Evolutionary conservation across 2,329 filamentous ascomycete genomes (phyloP), one percentile per base, ranked within the genome.

Genomic region (Fusarium torreyae): DNA sequence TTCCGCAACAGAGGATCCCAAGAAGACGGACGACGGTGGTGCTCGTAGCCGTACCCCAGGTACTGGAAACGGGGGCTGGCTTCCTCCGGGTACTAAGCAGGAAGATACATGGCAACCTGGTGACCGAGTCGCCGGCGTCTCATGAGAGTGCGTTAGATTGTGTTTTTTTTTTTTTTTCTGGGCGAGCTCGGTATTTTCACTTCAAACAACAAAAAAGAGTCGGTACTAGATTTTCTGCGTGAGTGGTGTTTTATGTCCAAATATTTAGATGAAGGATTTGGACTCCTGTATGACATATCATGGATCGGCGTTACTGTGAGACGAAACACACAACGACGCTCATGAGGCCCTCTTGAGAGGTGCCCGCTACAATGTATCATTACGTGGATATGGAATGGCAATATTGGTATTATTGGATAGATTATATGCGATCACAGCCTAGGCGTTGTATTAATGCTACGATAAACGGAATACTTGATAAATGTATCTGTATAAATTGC

Each of bases 1-100:
- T 3, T 74, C 74, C 33, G 81, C 62, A 17, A 60, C 61, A 18
- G 71, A 85, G 48, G 87, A 88, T 60, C 81, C 81, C 55, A 90
- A 90, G 79, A 87, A 87, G 80, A 84, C 83, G 53, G 86, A 90
- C 63, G 86, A 88, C 42, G 78, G 78, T 22, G 77, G 73, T 63
- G 77, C 79, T 4, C 78, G 82, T 38, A 77, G 78, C 20, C 82
- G 85, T 17, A 69, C 65, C 22, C 66, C 69, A 46, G 83, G 82
- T 17, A 85, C 83, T 72, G 85, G 59, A 22, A 72, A 69, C 7
- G 69, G 61, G 13, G 81, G 81, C n/a, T 95, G 92, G 89, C 81
- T 97, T 61, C 87, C 92, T 18, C 91, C 91, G 0, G 93, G 94
- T 9, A 97, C 93, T 3, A 94, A 89, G 76, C 92, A 95, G 78